Evolutionary conservation across 257 asterid genomes (phyloP), one percentile per base, ranked within the genome.

Genomic region (Solanum arcanum): DNA sequence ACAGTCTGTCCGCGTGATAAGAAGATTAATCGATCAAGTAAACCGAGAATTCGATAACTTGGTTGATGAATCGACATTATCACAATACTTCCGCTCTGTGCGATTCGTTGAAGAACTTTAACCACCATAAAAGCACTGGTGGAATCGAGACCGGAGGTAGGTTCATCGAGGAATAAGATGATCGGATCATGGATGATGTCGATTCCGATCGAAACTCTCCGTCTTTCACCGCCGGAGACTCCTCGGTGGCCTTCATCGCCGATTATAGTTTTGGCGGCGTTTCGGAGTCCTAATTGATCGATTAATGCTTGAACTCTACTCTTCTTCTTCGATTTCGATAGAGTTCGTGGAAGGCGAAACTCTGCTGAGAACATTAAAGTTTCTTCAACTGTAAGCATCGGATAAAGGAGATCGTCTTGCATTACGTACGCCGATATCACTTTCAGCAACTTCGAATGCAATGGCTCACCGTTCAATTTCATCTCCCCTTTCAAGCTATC

Each of bases 1-100:
- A 92, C 94, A 1, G 91, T 86, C 31, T 87, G 89, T 6, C 94
- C 94, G 7, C 83, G 89, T 2, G 94, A 92, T 56, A 92, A 70
- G 35, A 91, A 86, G 39, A 92, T 49, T 75, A 91, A n/a, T 5
- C 83, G 84, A 66, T 92, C 92, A 27, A 92, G 49, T 35, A 92
- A 62, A 3, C 91, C 90, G 42, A 92, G 88, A 70, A 92, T 92
- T 46, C 92, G 87, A 9, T 91, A 91, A 60, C 94, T 92, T 25
- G 94, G 94, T 70, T 92, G 94, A 46, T 91, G 94, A 4, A 92
- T 78, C 21, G 94, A 89, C 94, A 92, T 87, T 84, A 92, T 89
- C 56, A 92, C 92, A 9, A 91, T 91, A 66, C 93, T 92, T 68
- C 94, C 94, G 9, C 92, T 92, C 18, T 90, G 91, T 3, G 94